phyloP scores from a whole-genome alignment of 1,284 basidiomycete species.

The Pterula multifida region DNA sequence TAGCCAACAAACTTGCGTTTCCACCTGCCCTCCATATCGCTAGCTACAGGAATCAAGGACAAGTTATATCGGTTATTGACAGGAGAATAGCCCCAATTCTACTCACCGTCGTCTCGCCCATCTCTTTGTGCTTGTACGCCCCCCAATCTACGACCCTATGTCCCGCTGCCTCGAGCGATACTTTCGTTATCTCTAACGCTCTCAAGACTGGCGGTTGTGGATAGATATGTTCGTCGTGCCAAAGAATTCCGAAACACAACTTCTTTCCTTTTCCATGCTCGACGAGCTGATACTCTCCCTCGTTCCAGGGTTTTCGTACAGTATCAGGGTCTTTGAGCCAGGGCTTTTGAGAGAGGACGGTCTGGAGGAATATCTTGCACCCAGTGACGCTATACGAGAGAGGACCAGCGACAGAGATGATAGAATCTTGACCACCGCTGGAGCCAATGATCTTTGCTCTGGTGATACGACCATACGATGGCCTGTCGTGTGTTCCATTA shows the following conservation, averaged over 20 bases:
- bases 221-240: conserved; percentile 44
- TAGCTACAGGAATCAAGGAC: conserved; percentile 14
- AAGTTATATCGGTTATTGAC: background rate
- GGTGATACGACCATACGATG: background rate
- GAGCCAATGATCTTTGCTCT: background rate
- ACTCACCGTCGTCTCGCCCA: background rate
- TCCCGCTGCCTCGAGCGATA: conserved; percentile 50
- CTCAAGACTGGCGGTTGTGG: conserved; percentile 65
- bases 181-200: conserved; percentile 45
- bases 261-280: conserved; percentile 8
- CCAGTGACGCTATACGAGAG: conserved; percentile 32
- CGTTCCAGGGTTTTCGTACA: conserved; percentile 32
- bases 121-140: background rate
- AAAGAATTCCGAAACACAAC: conserved; percentile 43
- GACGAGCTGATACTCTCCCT: conserved; percentile 15
- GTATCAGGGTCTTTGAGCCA: conserved; percentile 34
- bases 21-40: conserved; percentile 31
- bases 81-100: background rate
- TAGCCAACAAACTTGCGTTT: conserved; percentile 28
- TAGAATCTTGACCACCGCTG: background rate
- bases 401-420: conserved; percentile 27
- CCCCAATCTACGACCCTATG: conserved; percentile 27
- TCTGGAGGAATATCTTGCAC: conserved; percentile 30
- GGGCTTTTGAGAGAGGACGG: conserved; percentile 30
- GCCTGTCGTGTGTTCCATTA: background rate